A percentile compares a stretch with the other conserved stretches of the same genome.
phyloP scores from a whole-genome alignment of 768 basidiomycete genomes.

The Paxillus ammoniavirescens region DNA sequence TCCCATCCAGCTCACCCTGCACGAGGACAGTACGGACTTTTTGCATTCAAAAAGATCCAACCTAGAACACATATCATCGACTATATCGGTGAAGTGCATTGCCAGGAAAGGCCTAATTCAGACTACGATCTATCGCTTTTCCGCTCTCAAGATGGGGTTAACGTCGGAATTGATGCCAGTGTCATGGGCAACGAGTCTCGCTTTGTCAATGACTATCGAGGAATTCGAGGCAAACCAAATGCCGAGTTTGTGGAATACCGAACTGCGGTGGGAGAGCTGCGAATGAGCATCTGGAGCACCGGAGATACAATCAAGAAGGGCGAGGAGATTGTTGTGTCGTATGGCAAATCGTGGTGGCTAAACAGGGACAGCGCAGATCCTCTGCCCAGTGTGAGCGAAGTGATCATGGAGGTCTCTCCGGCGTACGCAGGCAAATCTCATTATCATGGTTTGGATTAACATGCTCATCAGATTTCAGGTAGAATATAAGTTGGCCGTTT shows the following conservation, averaged over 20 bases:
- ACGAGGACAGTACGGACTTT: constrained; percentile 75
- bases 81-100: constrained; percentile 84
- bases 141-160: constrained; percentile 53
- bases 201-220: constrained; percentile 90
- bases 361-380: constrained; percentile 33
- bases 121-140: constrained; percentile 88
- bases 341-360: constrained; percentile 86
- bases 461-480: constrained; percentile 1
- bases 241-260: constrained; percentile 63
- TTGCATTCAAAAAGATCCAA: constrained; percentile 70
- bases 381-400: not conserved
- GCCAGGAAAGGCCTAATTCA: constrained; percentile 66
- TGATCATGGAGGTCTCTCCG: not conserved
- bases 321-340: constrained; percentile 83
- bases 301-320: constrained; percentile 65
- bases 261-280: constrained; percentile 54
- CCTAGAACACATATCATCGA: constrained; percentile 69
- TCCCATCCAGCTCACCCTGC: constrained; percentile 66
- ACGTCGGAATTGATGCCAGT: constrained; percentile 77
- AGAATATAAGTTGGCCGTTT: not conserved
- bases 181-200: constrained; percentile 81
- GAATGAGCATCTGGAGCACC: constrained; percentile 76
- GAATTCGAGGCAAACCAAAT: constrained; percentile 67
- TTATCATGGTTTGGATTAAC: not conserved
- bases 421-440: not conserved